Base-by-base conservation (phyloP, 1,139 yeast genomes). In the Pichia norvegensis region DNA sequence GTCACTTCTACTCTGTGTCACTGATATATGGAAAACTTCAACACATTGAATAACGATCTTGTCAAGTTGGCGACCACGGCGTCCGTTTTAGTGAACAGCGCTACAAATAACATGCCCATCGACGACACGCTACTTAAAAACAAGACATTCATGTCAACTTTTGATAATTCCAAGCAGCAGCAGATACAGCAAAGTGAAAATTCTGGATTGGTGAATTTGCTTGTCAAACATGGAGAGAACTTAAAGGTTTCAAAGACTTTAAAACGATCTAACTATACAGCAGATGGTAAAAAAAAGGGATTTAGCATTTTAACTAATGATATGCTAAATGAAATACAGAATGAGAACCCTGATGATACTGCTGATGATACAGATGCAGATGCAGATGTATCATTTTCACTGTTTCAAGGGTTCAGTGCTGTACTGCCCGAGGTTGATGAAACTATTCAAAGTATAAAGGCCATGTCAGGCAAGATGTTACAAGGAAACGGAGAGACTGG, bases 381-480 rank as follows among this genome's bases (percentile, higher is more conserved):
- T 25, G 29, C 19, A 20, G 48, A 37, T 9, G 17, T 51, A 0
- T 43, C 58, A 1, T 78, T 70, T 56, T 76, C 85, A 1, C 63
- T 82, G 19, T 79, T 75, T 54, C 86, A 82, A 59, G 88, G 87
- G 0, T 82, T 81, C 56, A 73, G 69, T 52, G 86, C 85, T 1
- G 68, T 76, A 0, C 56, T 74, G 38, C 79, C 78, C 1, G 72
- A 72, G 33, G 62, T 71, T 22, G 64, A 71, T 52, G 74, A 69
- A 50, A 67, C 66, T 29, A 52, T 62, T 23, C 52, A 56, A 27
- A 53, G 51, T 36, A 43, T 48, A 21, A 48, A 44, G 16, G 29
- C 14, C 3, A 39, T 27, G 29, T 46, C 51, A 4, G 49, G 47
- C 1, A 48, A 48, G 21, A 13, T 48, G 33, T 14, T 48, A 4